Evolutionary conservation across 2,329 filamentous ascomycete species (phyloP), one percentile per base, ranked within the genome.

Genomic region (Colletotrichum sp.): DNA sequence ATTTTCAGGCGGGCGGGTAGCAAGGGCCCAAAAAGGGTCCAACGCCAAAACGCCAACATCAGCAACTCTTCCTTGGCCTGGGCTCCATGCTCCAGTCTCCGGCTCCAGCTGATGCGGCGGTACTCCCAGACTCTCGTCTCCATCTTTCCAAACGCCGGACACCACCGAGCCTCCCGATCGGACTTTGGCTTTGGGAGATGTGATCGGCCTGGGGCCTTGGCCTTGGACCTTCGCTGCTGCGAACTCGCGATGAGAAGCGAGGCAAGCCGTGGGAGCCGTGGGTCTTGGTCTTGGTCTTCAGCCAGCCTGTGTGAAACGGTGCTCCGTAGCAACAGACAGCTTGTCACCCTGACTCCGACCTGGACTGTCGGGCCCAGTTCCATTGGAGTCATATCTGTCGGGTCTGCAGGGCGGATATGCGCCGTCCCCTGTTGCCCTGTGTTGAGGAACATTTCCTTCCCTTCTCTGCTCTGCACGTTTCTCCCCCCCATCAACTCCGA

Each of bases 141-240:
- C 55, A 63, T 59, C 55, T 52, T 65, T 60, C 71, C 74, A 73
- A 76, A 74, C 74, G 71, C 74, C 74, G 70, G 70, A 74, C 74
- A 76, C 74, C 74, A 60, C 74, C 74, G 74, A 76, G 73, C 64
- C 65, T 76, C 74, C 74, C 64, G 74, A 66, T 76, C 70, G 74
- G 74, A 76, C 74, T 73, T 75, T 73, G 70, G 70, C 65, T 73
- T 21, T 69, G 21, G 39, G 30, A 57, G 43, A 57, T 65, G 65
- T 60, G 43, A 65, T 69, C 28, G 34, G 24, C 71, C 34, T 69
- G 24, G 36, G 67, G 34, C 30, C 34, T 63, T 36, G 55, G 48
- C 30, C 34, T 63, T 36, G 55, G 48, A 59, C 57, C 55, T 61
- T 34, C 32, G 57, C 68, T 48, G 39, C 30, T 28, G 52, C 32